Evolutionary conservation across 768 basidiomycete genomes (phyloP).

Genomic region (Kwoniella pini): DNA sequence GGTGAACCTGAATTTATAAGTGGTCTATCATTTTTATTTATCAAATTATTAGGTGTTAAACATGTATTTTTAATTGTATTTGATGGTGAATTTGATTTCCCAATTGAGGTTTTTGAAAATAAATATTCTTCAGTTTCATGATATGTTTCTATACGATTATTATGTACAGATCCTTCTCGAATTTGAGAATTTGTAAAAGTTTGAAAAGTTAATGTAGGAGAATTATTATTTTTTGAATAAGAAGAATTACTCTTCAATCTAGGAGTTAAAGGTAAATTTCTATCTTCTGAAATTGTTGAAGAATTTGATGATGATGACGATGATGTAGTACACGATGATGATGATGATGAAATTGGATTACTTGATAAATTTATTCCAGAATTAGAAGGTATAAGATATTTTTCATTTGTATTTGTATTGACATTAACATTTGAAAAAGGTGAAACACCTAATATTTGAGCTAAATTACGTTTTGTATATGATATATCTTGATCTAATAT

Average conservation of each 20-base stretch:
- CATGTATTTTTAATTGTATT: too few relatives aligned
- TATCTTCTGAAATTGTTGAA: constrained; percentile 3
- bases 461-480: constrained; percentile 10
- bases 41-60: too few relatives aligned
- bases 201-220: too few relatives aligned
- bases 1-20: constrained; percentile 31
- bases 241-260: too few relatives aligned
- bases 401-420: not conserved
- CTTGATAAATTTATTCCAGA: constrained; percentile 28
- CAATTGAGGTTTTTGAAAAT: too few relatives aligned
- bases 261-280: constrained; percentile 7
- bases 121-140: too few relatives aligned
- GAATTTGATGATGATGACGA: not conserved
- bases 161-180: too few relatives aligned
- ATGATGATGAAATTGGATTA: constrained; percentile 11
- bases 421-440: not conserved
- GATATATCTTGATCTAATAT: not conserved
- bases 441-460: constrained; percentile 7
- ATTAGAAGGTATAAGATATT: constrained; percentile 22
- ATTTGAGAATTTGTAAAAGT: too few relatives aligned
- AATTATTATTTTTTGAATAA: not conserved
- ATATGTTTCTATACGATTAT: too few relatives aligned
- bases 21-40: constrained; percentile 20
- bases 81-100: too few relatives aligned
- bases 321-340: constrained; percentile 9